Evolutionary conservation across 306 rosid species (phyloP), one percentile per base, ranked within the genome.

Genomic region (Acmispon strigosus): DNA sequence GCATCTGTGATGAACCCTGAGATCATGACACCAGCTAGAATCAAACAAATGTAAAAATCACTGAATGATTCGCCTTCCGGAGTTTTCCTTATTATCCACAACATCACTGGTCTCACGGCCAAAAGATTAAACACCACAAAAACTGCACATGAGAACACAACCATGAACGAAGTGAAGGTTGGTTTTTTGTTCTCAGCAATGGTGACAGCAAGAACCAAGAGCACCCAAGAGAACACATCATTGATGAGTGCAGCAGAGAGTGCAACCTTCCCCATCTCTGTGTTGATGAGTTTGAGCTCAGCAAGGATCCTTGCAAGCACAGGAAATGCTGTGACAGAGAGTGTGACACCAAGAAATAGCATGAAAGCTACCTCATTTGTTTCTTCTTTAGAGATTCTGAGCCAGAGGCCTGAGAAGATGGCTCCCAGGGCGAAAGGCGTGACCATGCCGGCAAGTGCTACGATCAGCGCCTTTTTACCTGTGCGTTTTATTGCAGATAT

Each of bases 1-100:
- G 90, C 90, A 59, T 94, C 99, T 0, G 99, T 94, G 24, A 91
- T 62, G 58, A 94, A 84, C 8, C 99, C 99, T 0, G 95, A 80
- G 44, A 94, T 47, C 97, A 94, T 87, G 13, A 94, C 97, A 39
- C 96, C 96, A 0, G 97, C 82, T 27, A 94, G 82, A 43, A 94
- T 87, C 64, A 89, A 55, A 72, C 91, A 91, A 0, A 94, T 75
- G 15, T 73, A 50, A 79, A 90, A 86, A 27, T 94, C 97, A 5
- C 95, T 87, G 13, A 78, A 73, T 2, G 50, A 11, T 75, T 94
- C 96, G 10, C 99, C 99, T 68, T 94, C 99, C 0, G 99, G 99
- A 5, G 91, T 94, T 72, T 36, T 80, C 68, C 83, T 76, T n/a
- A 91, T 60, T 24, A 89, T 54, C 97, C 96, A 89, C 5, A 75